Conservation (phyloP, 257 asterid genomes). For the Lycium ferocissimum region DNA sequence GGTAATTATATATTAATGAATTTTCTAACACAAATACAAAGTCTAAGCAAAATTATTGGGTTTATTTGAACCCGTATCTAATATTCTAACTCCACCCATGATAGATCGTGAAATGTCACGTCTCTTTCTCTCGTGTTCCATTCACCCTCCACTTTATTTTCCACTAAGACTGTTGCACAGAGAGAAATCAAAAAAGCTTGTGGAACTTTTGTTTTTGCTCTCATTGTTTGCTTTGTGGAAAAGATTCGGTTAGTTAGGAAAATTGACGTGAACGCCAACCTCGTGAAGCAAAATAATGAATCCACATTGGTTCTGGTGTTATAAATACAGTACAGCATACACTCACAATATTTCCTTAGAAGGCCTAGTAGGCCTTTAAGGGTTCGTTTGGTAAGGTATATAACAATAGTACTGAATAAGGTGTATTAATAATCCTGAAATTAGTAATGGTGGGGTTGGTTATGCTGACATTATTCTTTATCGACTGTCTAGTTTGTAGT, state of each 20-base stretch:
- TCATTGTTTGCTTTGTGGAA: background rate
- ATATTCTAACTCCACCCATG: background rate
- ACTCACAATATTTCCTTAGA: background rate
- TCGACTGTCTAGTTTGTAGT: too few relatives aligned
- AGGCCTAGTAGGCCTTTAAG: background rate
- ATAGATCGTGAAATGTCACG: constrained; percentile 22
- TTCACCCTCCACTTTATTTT: constrained; percentile 10
- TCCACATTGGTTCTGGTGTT: background rate
- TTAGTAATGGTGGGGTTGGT: too few relatives aligned
- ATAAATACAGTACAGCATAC: background rate
- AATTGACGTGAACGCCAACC: constrained; percentile 27
- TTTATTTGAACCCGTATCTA: background rate
- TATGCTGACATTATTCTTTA: too few relatives aligned
- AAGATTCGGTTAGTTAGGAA: background rate
- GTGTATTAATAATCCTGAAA: too few relatives aligned
- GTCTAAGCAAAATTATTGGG: background rate
- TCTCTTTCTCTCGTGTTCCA: background rate
- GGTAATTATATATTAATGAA: too few relatives aligned
- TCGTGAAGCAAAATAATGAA: constrained; percentile 23
- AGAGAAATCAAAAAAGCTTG: background rate
- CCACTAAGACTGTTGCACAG: constrained; percentile 16
- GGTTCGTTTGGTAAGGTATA: too few relatives aligned
- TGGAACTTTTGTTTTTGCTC: constrained; percentile 5
- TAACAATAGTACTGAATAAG: too few relatives aligned
- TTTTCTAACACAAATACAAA: background rate